Percentiles rank a stretch among this genome's conserved stretches.
Evolutionary conservation across 23 red algal species (phyloP).

Genomic region (Gracilaria caudata): DNA sequence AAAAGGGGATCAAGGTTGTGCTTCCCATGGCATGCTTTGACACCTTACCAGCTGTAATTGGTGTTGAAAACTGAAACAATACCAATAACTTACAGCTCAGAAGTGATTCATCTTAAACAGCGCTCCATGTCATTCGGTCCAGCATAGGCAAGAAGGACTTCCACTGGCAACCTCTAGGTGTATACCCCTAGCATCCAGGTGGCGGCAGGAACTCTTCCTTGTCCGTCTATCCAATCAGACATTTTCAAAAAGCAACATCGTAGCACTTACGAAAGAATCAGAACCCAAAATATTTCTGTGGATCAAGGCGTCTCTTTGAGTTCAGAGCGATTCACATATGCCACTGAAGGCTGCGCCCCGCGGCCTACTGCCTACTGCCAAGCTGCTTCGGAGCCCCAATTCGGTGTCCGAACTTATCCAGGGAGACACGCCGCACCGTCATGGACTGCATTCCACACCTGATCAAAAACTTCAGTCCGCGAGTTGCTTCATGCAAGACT

Average conservation of each 20-base stretch:
- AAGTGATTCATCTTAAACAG: neutral
- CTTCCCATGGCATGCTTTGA: neutral
- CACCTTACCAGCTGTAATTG: neutral
- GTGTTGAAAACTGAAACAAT: neutral
- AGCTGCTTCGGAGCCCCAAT: too few relatives aligned
- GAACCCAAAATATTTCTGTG: neutral
- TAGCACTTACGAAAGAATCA: neutral
- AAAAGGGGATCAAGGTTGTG: neutral
- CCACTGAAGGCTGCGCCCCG: too few relatives aligned
- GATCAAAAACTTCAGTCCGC: neutral
- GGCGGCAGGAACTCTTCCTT: neutral
- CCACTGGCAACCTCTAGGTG: neutral
- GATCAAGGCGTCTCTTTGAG: neutral
- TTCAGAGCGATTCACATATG: too few relatives aligned
- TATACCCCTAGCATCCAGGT: neutral
- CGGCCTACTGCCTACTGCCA: too few relatives aligned
- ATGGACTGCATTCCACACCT: neutral
- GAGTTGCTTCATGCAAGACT: neutral
- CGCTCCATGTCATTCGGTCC: neutral
- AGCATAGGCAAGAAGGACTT: neutral
- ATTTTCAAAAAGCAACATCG: neutral
- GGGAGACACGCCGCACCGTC: neutral
- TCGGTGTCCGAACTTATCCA: neutral
- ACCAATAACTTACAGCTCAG: neutral
- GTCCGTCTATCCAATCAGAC: conserved; percentile 6